A percentile compares a stretch with the other conserved stretches of the same genome.
Conservation (phyloP, 1,284 basidiomycete genomes). For the Sutorius eximius region DNA sequence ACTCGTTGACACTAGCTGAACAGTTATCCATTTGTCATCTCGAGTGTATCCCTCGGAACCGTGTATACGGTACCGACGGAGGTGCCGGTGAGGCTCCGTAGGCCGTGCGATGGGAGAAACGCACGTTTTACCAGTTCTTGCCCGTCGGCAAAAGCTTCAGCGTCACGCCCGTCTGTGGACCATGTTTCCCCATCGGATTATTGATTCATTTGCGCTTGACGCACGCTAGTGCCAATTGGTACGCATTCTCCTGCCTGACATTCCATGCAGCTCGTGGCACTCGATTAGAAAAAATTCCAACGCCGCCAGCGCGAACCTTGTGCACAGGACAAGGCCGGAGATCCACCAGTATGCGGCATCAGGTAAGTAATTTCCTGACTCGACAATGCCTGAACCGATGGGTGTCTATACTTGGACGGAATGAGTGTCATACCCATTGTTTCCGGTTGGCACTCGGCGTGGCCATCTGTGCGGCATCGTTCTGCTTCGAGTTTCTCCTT, state of each 20-base stretch:
- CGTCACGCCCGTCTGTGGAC: neutral
- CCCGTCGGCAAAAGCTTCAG: neutral
- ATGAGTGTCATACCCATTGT: neutral
- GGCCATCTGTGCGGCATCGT: neutral
- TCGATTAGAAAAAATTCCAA: neutral
- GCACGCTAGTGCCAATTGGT: neutral
- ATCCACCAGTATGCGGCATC: slow-evolving; percentile 7
- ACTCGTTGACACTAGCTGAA: slow-evolving; percentile 18
- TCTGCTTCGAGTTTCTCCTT: neutral
- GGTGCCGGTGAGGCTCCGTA: neutral
- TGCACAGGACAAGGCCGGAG: slow-evolving; percentile 4
- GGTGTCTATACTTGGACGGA: neutral
- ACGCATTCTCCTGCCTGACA: neutral
- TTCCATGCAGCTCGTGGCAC: neutral
- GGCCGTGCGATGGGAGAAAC: neutral
- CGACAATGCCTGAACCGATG: neutral
- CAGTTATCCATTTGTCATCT: neutral
- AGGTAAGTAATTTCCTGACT: neutral
- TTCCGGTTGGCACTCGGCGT: neutral
- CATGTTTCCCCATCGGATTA: neutral
- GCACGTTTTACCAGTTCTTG: neutral
- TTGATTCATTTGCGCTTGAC: neutral
- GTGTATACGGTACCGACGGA: neutral
- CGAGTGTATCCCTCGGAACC: slow-evolving; percentile 1
- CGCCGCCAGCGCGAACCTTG: neutral